Conservation (phyloP, 2,329 filamentous ascomycete genomes). For the Xylariaceae sp. region DNA sequence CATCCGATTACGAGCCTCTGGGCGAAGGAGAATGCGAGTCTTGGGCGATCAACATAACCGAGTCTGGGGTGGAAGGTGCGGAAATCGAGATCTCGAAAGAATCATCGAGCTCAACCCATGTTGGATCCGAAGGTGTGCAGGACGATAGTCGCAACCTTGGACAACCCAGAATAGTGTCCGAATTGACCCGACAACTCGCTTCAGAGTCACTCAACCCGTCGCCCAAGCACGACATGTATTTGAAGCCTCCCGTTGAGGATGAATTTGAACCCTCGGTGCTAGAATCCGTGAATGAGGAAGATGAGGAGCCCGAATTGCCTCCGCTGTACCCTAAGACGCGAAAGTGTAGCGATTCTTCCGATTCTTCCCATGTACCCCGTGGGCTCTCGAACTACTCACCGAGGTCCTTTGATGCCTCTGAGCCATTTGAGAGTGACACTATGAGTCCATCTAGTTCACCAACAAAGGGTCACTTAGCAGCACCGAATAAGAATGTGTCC, state of each 20-base stretch:
- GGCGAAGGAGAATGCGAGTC: constrained; percentile 15
- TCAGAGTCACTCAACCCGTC: constrained; percentile 22
- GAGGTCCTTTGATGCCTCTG: constrained; percentile 30
- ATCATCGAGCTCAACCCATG: constrained; percentile 12
- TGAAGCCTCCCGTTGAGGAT: constrained; percentile 19
- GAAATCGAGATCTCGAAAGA: background rate
- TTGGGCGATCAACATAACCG: constrained; percentile 7
- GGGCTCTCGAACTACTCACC: constrained; percentile 37
- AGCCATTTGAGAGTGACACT: constrained; percentile 33
- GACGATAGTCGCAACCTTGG: background rate
- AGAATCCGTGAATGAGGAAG: constrained; percentile 32
- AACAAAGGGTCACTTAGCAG: constrained; percentile 31
- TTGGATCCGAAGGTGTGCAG: constrained; percentile 21
- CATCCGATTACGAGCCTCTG: constrained; percentile 12
- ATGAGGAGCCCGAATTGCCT: constrained; percentile 30
- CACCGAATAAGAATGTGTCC: constrained; percentile 36
- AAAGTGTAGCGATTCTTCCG: constrained; percentile 26
- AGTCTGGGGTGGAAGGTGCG: constrained; percentile 11
- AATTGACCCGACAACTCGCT: constrained; percentile 29
- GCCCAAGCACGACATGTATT: constrained; percentile 14
- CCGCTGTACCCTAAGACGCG: constrained; percentile 23
- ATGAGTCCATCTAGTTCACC: constrained; percentile 48
- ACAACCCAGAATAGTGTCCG: constrained; percentile 21
- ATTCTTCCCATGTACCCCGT: constrained; percentile 38
- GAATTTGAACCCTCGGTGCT: constrained; percentile 30